phyloP scores from a whole-genome alignment of 2,329 filamentous ascomycete species.

The Graphiopsis chlorocephala region DNA sequence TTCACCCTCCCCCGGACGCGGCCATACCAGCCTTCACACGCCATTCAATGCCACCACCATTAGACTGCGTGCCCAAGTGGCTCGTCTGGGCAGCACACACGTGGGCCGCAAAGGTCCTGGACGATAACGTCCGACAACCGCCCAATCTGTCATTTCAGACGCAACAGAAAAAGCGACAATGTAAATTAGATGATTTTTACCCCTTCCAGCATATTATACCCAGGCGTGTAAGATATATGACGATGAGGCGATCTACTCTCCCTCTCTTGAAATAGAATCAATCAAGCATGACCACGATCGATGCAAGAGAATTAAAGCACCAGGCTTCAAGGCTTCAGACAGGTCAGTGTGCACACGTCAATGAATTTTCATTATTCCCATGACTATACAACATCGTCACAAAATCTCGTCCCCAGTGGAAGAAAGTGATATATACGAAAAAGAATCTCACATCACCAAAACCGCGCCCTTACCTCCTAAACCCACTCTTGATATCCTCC shows the following conservation, averaged over 20 bases:
- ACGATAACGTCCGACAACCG: no score
- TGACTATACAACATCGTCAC: not conserved
- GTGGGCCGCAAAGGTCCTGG: not conserved
- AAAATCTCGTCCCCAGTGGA: not conserved
- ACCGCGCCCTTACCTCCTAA: slow-evolving; percentile 25
- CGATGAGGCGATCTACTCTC: not conserved
- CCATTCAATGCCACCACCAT: no score
- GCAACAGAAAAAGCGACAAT: not conserved
- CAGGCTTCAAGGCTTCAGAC: no score
- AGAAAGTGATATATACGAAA: slow-evolving; percentile 6
- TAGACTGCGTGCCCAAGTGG: not conserved
- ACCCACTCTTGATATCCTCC: slow-evolving; percentile 35
- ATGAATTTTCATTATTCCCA: not conserved
- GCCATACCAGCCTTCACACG: not conserved
- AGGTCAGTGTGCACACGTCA: no score
- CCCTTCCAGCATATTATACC: slow-evolving; percentile 1
- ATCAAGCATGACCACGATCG: not conserved
- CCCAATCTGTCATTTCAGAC: not conserved
- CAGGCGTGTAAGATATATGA: not conserved
- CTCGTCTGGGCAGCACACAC: not conserved
- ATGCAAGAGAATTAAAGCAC: no score
- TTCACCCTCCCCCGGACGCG: not conserved
- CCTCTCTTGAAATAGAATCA: not conserved
- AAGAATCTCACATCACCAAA: not conserved
- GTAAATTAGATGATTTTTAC: not conserved